phyloP scores from a whole-genome alignment of 2,329 filamentous ascomycete genomes.

The Alternaria sp. region DNA sequence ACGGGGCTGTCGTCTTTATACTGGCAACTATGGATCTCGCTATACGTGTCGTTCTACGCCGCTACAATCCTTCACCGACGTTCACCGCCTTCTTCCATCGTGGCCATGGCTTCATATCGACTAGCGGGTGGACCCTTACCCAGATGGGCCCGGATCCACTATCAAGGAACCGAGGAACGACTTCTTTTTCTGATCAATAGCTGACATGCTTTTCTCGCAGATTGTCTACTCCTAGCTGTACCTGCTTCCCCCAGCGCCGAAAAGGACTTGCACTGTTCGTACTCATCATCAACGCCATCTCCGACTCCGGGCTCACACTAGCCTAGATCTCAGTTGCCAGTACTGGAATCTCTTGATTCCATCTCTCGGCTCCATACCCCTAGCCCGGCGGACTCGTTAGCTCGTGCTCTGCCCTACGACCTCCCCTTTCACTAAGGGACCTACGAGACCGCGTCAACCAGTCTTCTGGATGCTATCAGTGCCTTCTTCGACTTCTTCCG shows the following conservation, averaged over 20 bases:
- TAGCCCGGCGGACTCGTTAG: slow-evolving; percentile 61
- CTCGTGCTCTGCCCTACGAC: slow-evolving; percentile 59
- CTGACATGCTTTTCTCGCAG: slow-evolving; percentile 24
- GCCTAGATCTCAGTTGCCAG: slow-evolving; percentile 48
- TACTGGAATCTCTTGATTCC: slow-evolving; percentile 54
- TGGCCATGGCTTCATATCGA: not conserved
- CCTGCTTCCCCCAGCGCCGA: slow-evolving; percentile 17
- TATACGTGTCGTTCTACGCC: not conserved
- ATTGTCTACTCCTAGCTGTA: slow-evolving; percentile 27
- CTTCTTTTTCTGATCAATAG: slow-evolving; percentile 4
- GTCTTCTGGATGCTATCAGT: slow-evolving; percentile 55
- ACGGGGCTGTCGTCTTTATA: not conserved
- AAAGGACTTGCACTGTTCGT: slow-evolving; percentile 37
- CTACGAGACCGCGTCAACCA: slow-evolving; percentile 46
- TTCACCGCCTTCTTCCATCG: slow-evolving; percentile 4
- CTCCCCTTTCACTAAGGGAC: slow-evolving; percentile 47
- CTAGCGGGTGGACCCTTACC: slow-evolving; percentile 6
- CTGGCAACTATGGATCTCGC: not conserved
- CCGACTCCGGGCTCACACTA: slow-evolving; percentile 34
- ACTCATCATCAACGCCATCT: not conserved
- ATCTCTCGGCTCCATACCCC: slow-evolving; percentile 52
- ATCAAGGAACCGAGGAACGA: not conserved
- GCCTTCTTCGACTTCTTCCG: slow-evolving; percentile 43
- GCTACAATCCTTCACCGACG: not conserved
- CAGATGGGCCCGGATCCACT: slow-evolving; percentile 1